These are phyloP conservation scores for Crithidia brevicula DNA, from an alignment of 208 protist genomes.

Conservation along the genomic window DNA sequence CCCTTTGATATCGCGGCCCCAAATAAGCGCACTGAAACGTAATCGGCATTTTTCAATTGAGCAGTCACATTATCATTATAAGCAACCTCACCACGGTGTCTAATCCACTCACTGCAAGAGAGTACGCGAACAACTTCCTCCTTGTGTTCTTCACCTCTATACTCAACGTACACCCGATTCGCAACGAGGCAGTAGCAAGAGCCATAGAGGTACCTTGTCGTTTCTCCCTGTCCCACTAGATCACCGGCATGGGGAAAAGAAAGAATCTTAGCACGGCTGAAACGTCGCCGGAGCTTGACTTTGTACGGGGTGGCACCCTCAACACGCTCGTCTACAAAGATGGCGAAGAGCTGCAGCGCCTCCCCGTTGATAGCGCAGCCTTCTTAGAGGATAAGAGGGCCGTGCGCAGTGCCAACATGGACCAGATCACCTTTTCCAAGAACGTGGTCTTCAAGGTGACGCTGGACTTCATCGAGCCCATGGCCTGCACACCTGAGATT, in stretches of 20 bases:
- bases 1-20: no score
- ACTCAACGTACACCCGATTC: no score
- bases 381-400: constrained; percentile 65
- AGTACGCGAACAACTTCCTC: no score
- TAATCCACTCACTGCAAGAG: no score
- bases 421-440: constrained; percentile 67
- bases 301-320: constrained; percentile 62
- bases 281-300: constrained; percentile 60
- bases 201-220: no score
- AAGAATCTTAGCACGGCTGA: constrained; percentile 39
- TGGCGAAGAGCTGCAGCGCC: constrained; percentile 18
- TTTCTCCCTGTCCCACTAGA: no score
- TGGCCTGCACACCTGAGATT: constrained; percentile 67
- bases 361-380: constrained; percentile 44
- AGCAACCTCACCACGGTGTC: no score
- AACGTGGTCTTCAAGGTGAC: constrained; percentile 73
- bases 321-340: constrained; percentile 73
- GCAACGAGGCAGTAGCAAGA: no score
- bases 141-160: no score
- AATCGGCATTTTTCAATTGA: no score
- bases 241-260: constrained; percentile 46
- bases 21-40: no score
- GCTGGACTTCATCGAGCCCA: constrained; percentile 63
- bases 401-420: constrained; percentile 63
- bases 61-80: no score